Conservation (phyloP, 179 eudicot genomes). For the Heliamphora pulchella region DNA sequence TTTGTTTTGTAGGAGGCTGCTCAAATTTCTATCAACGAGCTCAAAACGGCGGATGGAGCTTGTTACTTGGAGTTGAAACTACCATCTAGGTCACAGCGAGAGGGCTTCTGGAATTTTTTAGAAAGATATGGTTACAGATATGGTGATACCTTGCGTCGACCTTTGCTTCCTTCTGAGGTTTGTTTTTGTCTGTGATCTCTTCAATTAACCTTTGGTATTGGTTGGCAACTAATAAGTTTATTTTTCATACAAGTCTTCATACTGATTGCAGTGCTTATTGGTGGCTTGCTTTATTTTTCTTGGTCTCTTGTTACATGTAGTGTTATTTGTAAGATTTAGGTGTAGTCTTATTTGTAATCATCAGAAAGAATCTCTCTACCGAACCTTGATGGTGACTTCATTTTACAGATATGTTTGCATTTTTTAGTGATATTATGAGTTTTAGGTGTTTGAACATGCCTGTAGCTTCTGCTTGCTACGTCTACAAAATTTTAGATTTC, state of each 20-base stretch:
- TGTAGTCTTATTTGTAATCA: too few species aligned
- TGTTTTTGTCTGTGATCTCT: constrained; percentile 11
- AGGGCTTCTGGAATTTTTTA: constrained; percentile 64
- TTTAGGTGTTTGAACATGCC: not conserved
- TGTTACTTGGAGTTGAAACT: constrained; percentile 54
- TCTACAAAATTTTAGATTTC: too few species aligned
- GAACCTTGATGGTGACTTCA: not conserved
- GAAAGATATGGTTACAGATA: constrained; percentile 71
- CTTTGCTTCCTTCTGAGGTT: constrained; percentile 90
- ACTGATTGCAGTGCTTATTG: not conserved
- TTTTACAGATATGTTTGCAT: not conserved
- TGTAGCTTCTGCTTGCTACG: not conserved
- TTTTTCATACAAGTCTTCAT: not conserved
- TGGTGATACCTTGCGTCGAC: constrained; percentile 51
- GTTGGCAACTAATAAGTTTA: too few species aligned
- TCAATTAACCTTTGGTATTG: not conserved
- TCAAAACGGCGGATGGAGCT: constrained; percentile 63
- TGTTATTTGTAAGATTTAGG: too few species aligned
- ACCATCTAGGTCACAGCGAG: constrained; percentile 44
- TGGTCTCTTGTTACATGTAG: too few species aligned
- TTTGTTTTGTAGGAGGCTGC: constrained; percentile 56
- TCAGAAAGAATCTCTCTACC: not conserved
- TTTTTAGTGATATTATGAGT: not conserved
- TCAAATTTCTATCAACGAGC: constrained; percentile 54
- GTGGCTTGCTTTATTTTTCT: not conserved